Conservation (phyloP, 352 stramenopile genomes). For the Phytophthora melonis region DNA sequence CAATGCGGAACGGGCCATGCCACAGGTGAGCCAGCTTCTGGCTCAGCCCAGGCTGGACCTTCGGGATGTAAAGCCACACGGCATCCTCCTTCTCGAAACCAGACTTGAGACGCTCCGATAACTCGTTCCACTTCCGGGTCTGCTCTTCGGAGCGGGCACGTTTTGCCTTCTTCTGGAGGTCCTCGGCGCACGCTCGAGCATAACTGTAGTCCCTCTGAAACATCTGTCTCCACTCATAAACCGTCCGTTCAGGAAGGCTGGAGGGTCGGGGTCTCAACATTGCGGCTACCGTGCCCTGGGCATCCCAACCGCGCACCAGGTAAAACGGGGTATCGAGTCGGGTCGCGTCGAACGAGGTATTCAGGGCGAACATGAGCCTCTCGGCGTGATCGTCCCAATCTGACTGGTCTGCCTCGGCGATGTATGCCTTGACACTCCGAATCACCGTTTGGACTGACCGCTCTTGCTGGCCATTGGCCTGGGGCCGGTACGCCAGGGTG, state of each 20-base stretch:
- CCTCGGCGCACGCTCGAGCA: neutral
- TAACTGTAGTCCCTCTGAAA: neutral
- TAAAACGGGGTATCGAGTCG: conserved; percentile 7
- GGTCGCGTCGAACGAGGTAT: neutral
- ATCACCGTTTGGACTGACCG: conserved; percentile 10
- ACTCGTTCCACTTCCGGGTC: neutral
- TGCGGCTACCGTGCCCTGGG: neutral
- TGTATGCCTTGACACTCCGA: neutral
- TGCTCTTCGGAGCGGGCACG: neutral
- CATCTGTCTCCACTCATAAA: neutral
- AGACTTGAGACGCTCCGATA: neutral
- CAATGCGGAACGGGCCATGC: too few relatives aligned
- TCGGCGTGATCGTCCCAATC: conserved; percentile 3
- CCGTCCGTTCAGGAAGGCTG: neutral
- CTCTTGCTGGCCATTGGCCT: conserved; percentile 9
- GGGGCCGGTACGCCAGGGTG: neutral
- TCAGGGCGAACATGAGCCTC: neutral
- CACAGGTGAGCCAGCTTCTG: too few relatives aligned
- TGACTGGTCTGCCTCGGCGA: neutral
- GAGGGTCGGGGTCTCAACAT: neutral
- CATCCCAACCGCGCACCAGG: conserved; percentile 8
- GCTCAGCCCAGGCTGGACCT: too few relatives aligned
- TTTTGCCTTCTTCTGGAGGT: neutral
- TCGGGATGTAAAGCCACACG: too few relatives aligned
- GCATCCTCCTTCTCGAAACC: neutral